A percentile compares a stretch with the other conserved stretches of the same genome.
Evolutionary conservation across 202 grass and related monocot species (phyloP).

Genomic region (Setaria italica): DNA sequence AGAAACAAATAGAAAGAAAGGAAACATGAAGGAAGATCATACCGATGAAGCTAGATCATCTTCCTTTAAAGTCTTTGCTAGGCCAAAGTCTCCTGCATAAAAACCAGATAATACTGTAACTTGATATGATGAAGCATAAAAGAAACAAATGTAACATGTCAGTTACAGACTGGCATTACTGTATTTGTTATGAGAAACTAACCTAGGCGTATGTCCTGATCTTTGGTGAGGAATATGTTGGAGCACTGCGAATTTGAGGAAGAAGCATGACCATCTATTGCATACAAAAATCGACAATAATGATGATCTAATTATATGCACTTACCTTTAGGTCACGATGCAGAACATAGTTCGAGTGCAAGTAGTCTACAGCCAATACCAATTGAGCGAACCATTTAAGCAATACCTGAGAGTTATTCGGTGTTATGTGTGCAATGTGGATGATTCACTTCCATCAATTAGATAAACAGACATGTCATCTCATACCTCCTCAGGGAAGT

Average conservation of each 20-base stretch:
- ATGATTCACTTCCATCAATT: neutral
- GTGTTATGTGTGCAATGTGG: conserved; percentile 19
- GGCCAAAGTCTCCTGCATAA: conserved; percentile 88
- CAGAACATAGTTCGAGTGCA: conserved; percentile 97
- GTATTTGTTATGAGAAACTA: conserved; percentile 54
- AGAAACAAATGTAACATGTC: neutral
- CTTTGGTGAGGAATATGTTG: conserved; percentile 99
- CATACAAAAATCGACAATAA: conserved; percentile 10
- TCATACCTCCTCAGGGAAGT: conserved; percentile 93
- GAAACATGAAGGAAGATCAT: conserved; percentile 45
- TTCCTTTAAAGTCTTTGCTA: conserved; percentile 93
- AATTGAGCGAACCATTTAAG: conserved; percentile 94
- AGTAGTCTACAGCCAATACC: conserved; percentile 86
- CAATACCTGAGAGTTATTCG: conserved; percentile 68
- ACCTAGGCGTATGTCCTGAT: conserved; percentile 94
- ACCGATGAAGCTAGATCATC: conserved; percentile 97
- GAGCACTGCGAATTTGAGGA: conserved; percentile 73
- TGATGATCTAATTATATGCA: conserved; percentile 9
- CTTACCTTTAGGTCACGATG: conserved; percentile 93
- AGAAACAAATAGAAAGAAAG: neutral
- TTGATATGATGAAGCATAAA: conserved; percentile 18
- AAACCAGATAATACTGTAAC: conserved; percentile 39
- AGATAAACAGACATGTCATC: neutral
- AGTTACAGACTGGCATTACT: conserved; percentile 18
- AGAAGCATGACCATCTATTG: conserved; percentile 23